Conservation (phyloP, 345 rosid genomes). For the Erysimum cheiranthoides region DNA sequence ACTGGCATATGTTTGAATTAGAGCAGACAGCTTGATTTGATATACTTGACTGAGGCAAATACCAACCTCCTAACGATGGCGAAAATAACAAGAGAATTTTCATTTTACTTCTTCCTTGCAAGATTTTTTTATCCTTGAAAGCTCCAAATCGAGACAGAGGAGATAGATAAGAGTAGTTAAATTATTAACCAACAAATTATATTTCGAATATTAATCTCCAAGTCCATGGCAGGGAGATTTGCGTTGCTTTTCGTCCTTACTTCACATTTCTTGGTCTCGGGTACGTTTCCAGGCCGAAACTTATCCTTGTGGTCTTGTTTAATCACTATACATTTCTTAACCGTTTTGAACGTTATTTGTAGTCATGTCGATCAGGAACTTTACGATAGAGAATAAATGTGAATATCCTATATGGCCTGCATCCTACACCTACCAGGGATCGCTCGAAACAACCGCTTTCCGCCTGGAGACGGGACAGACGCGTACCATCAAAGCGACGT, state of each 20-base stretch:
- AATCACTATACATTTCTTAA: neutral
- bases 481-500: constrained; percentile 31
- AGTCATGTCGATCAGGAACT: constrained; percentile 30
- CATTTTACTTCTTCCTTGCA: neutral
- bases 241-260: constrained; percentile 3
- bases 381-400: constrained; percentile 62
- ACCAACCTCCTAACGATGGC: neutral
- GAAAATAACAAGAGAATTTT: neutral
- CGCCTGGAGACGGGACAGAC: constrained; percentile 43
- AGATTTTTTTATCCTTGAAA: neutral
- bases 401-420: constrained; percentile 64
- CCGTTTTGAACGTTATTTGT: neutral
- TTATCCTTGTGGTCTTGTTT: neutral
- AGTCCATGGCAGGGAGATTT: constrained; percentile 8
- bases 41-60: neutral
- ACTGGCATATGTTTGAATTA: neutral
- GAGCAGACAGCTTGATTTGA: neutral
- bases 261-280: constrained; percentile 10
- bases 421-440: constrained; percentile 46
- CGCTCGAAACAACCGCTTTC: constrained; percentile 57
- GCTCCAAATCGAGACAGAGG: neutral
- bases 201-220: neutral
- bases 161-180: neutral
- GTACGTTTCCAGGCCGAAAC: constrained; percentile 9
- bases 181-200: neutral